These are phyloP conservation scores for Puccinellia tenuiflora DNA, from an alignment of 176 grass and related monocot genomes.

Conservation along the genomic window DNA sequence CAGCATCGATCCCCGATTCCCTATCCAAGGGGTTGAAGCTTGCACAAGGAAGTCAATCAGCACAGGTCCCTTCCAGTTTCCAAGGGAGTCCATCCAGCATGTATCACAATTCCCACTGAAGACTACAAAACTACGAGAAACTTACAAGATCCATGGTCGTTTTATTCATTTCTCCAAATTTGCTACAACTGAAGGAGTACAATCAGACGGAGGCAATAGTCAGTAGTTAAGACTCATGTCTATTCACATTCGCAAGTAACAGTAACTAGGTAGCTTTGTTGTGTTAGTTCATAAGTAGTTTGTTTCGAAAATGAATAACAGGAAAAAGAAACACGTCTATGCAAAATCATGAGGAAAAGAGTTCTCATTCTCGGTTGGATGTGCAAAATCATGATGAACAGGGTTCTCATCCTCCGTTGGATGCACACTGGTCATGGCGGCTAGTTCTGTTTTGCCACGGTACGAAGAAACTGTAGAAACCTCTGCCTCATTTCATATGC, in stretches of 20 bases:
- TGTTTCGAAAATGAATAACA: background rate
- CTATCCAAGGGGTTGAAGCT: background rate
- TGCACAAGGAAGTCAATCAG: background rate
- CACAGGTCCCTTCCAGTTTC: background rate
- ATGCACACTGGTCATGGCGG: background rate
- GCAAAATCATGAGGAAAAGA: background rate
- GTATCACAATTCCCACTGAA: background rate
- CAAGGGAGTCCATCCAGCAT: background rate
- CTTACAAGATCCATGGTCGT: background rate
- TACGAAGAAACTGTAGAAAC: background rate
- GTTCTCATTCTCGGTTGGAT: background rate
- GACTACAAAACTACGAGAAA: background rate
- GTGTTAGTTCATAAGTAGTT: background rate
- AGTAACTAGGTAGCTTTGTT: background rate
- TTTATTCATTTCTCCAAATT: background rate
- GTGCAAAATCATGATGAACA: background rate
- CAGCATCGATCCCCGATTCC: background rate
- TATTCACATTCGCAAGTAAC: background rate
- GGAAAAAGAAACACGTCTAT: background rate
- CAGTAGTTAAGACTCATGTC: background rate
- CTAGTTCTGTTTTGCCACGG: background rate
- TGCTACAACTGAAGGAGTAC: background rate
- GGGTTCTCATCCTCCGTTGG: background rate
- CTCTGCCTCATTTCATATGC: constrained; percentile 39
- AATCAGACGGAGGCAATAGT: background rate